A percentile compares a stretch with the other conserved stretches of the same genome.
These are phyloP conservation scores for Spergularia bocconei DNA, from an alignment of 148 eudicot genomes.

Conservation along the genomic window DNA sequence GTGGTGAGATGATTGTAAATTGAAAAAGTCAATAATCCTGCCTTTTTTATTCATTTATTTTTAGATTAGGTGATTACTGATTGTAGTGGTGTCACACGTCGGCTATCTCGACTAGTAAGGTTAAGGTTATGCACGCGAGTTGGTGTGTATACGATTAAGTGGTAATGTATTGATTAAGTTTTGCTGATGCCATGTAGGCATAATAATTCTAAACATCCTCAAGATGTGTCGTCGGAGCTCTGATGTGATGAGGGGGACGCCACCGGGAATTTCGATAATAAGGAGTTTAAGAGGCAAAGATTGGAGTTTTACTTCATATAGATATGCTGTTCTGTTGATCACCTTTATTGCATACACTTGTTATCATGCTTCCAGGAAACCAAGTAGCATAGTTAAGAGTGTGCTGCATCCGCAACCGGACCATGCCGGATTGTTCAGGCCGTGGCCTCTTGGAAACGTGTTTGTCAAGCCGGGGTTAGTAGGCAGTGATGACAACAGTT, in stretches of 20 bases:
- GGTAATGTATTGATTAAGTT: background rate
- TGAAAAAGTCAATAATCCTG: too few relatives aligned
- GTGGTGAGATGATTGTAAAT: too few relatives aligned
- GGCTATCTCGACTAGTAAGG: too few relatives aligned
- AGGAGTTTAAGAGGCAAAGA: constrained; percentile 64
- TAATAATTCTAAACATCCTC: constrained; percentile 21
- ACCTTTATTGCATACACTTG: constrained; percentile 84
- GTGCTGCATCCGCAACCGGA: constrained; percentile 61
- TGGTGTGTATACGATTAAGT: too few relatives aligned
- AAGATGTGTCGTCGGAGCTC: constrained; percentile 35
- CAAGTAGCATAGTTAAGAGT: constrained; percentile 93
- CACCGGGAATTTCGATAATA: constrained; percentile 66
- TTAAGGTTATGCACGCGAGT: too few relatives aligned
- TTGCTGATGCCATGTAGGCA: constrained; percentile 11
- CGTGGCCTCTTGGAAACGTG: constrained; percentile 75
- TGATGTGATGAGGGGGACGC: constrained; percentile 40
- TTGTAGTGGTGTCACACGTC: too few relatives aligned
- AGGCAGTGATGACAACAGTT: constrained; percentile 10
- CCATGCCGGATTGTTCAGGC: constrained; percentile 16
- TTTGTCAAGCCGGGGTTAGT: constrained; percentile 38
- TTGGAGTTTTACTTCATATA: constrained; percentile 67
- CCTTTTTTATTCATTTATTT: too few relatives aligned
- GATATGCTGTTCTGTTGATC: constrained; percentile 65
- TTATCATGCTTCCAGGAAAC: constrained; percentile 95
- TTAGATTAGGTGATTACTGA: too few relatives aligned